phyloP scores from a whole-genome alignment of 1,284 basidiomycete genomes.

The Apiotrichum montevideense region DNA sequence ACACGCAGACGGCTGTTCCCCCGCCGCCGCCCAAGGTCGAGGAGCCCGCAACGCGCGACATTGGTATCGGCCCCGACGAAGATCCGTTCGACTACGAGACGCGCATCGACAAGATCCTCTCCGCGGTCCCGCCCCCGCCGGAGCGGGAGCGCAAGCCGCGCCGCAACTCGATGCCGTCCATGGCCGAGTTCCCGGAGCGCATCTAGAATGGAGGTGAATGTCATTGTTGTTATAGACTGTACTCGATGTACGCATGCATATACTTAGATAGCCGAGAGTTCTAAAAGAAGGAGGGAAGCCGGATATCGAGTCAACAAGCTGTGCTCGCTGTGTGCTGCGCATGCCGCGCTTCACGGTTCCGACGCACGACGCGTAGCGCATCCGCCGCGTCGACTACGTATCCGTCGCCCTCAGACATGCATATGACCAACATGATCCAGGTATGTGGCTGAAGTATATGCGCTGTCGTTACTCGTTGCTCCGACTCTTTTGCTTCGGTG shows the following conservation, averaged over 20 bases:
- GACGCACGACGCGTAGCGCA: too few relatives aligned
- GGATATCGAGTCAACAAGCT: too few relatives aligned
- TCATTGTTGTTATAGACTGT: neutral
- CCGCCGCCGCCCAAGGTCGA: conserved; percentile 5
- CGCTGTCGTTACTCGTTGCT: too few relatives aligned
- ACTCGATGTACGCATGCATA: neutral
- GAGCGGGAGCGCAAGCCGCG: conserved; percentile 8
- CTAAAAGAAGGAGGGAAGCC: too few relatives aligned
- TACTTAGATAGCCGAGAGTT: neutral
- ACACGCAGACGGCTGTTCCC: conserved; percentile 1
- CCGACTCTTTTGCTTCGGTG: too few relatives aligned
- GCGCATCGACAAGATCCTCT: conserved; percentile 18
- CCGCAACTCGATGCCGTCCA: conserved; percentile 2
- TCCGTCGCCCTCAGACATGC: neutral
- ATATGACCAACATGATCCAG: neutral
- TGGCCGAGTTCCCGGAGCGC: conserved; percentile 1
- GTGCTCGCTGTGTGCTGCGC: too few relatives aligned
- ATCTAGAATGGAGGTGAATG: conserved; percentile 2
- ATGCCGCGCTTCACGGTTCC: too few relatives aligned
- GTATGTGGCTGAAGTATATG: too few relatives aligned
- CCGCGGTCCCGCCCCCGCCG: conserved; percentile 4
- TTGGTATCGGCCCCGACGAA: conserved; percentile 37
- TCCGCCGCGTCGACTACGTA: too few relatives aligned
- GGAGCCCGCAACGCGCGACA: conserved; percentile 28
- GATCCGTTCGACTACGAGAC: conserved; percentile 27